A percentile compares a stretch with the other conserved stretches of the same genome.
These are phyloP conservation scores for Thalassiosira hispida DNA, from an alignment of 352 stramenopile genomes.

Conservation along the genomic window DNA sequence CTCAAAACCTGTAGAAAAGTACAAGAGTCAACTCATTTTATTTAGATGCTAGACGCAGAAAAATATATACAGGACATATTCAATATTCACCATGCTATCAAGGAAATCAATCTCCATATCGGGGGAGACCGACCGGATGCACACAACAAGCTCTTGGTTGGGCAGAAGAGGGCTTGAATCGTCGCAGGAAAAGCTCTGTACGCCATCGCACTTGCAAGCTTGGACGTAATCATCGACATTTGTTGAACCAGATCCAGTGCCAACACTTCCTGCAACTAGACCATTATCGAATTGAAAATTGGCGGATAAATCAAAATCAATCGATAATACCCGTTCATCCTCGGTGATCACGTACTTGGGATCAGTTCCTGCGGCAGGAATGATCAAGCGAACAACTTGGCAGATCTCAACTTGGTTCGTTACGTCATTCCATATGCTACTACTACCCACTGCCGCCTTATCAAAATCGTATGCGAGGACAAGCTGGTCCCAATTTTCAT, in stretches of 20 bases:
- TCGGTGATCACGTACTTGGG: not conserved
- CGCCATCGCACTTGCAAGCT: not conserved
- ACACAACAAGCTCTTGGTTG: conserved; percentile 9
- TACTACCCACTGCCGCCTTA: not conserved
- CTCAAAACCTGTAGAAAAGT: too few species aligned
- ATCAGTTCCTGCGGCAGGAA: not conserved
- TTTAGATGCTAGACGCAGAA: too few species aligned
- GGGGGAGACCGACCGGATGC: not conserved
- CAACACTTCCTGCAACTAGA: too few species aligned
- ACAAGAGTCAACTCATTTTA: too few species aligned
- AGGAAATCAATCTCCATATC: conserved; percentile 10
- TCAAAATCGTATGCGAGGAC: not conserved
- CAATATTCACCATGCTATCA: not conserved
- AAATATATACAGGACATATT: too few species aligned
- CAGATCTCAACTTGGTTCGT: conserved; percentile 13
- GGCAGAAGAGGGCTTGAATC: not conserved
- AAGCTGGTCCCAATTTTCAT: not conserved
- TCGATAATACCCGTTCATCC: not conserved
- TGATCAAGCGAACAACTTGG: conserved; percentile 12
- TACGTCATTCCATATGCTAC: conserved; percentile 5
- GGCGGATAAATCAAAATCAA: conserved; percentile 10
- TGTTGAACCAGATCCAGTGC: not conserved
- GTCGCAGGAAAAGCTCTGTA: too few species aligned
- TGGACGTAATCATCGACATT: not conserved
- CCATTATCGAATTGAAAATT: not conserved